Evolutionary conservation across 495 filamentous ascomycete species (phyloP), one percentile per base, ranked within the genome.

Genomic region (Aspergillus avenaceus): DNA sequence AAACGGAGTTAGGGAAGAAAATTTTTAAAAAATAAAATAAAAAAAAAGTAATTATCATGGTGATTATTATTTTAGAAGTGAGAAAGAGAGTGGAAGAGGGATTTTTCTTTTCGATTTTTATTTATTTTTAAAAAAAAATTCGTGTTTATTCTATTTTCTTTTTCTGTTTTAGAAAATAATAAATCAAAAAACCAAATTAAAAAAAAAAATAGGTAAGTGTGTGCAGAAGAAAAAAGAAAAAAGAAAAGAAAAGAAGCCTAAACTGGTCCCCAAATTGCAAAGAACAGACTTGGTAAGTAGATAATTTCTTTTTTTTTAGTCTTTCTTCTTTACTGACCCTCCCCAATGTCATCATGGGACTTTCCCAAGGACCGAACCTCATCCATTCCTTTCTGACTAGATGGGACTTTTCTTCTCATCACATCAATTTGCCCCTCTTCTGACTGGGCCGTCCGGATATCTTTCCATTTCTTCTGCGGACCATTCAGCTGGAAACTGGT

Each of bases 11-110:
- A 25, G 21, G 18, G 27, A 7, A 11, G 27, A 45, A 1, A 32
- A 25, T 14, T n/a, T 36, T 27, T 22, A 32, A 46, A 34, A 40
- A 42, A 37, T 8, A 45, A 49, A 48, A 31, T 29, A 29, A 12
- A 5, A 18, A 37, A 8, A 19, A 34, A 28, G 23, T 41, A 42
- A 29, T 5, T 25, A 31, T 43, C n/a, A n/a, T n/a, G n/a, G 22
- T 34, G 29, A 49, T 32, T 5, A n/a, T n/a, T 32, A 6, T 5
- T 32, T 5, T 32, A 12, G 29, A 23, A 42, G 18, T 13, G 13
- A 25, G 18, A 40, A n/a, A 26, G 32, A 21, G 31, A 31, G 18
- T 38, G 12, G 43, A 38, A 45, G n/a, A 14, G 32, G 32, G 19
- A n/a, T n/a, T n/a, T n/a, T n/a, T n/a, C n/a, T n/a, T n/a, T n/a